Evolutionary conservation across 1,284 basidiomycete genomes (phyloP).

Genomic region (Moesziomyces aphidis): DNA sequence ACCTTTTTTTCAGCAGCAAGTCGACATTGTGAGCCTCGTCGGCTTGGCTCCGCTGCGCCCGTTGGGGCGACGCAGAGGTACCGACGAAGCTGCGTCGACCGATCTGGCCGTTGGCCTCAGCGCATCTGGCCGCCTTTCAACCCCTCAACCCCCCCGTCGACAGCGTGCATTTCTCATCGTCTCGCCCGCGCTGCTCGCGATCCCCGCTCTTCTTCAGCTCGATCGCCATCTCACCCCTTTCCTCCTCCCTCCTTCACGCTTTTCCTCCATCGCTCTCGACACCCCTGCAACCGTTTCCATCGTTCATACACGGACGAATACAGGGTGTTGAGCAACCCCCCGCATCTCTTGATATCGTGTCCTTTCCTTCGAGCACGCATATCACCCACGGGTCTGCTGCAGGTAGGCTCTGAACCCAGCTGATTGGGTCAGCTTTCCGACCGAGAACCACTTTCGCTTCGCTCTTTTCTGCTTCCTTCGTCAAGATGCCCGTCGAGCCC

Average conservation of each 20-base stretch:
- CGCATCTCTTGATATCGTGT: constrained; percentile 4
- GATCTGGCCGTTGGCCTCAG: constrained; percentile 6
- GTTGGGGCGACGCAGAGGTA: constrained; percentile 4
- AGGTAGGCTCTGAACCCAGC: background rate
- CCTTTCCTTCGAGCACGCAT: background rate
- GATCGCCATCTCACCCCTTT: background rate
- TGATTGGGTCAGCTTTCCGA: constrained; percentile 1
- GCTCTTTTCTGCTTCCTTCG: background rate
- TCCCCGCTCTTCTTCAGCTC: constrained; percentile 1
- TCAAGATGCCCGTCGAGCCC: constrained; percentile 42
- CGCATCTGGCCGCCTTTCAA: background rate
- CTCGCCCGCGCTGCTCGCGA: constrained; percentile 2
- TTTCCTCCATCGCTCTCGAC: constrained; percentile 8
- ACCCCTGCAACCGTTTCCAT: constrained; percentile 2
- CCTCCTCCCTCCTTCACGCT: constrained; percentile 9
- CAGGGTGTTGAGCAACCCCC: constrained; percentile 9
- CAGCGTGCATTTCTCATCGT: background rate
- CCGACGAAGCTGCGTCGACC: constrained; percentile 7
- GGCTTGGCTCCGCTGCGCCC: constrained; percentile 17
- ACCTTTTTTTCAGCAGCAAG: constrained; percentile 7
- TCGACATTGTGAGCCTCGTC: background rate
- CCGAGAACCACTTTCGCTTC: background rate
- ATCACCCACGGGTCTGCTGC: background rate
- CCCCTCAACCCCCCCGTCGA: background rate
- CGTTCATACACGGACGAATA: constrained; percentile 16